These are phyloP conservation scores for Thermothelomyces thermophilus DNA, from an alignment of 2,329 filamentous ascomycete genomes.

Conservation along the genomic window DNA sequence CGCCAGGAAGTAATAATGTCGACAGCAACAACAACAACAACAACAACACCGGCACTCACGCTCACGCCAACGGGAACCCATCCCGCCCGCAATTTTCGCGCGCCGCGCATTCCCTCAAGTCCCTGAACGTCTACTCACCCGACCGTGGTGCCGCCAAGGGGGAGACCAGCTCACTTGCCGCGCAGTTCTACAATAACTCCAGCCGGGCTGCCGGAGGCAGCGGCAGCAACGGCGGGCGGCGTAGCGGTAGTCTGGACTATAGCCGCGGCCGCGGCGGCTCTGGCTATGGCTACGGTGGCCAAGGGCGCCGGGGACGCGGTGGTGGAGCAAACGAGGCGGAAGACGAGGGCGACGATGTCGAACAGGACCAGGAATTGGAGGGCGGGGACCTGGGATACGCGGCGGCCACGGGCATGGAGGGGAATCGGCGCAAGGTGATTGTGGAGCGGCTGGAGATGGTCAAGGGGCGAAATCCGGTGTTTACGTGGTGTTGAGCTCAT, in stretches of 20 bases:
- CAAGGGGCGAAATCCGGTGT: conserved; percentile 90
- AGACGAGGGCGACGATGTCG: conserved; percentile 56
- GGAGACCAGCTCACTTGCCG: conserved; percentile 45
- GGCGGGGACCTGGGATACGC: conserved; percentile 85
- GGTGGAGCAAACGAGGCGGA: conserved; percentile 36
- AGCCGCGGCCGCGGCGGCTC: conserved; percentile 13
- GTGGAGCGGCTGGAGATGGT: conserved; percentile 93
- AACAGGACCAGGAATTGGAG: conserved; percentile 71
- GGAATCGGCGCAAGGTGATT: conserved; percentile 86
- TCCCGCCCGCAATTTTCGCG: conserved; percentile 22
- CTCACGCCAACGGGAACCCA: conserved; percentile 15
- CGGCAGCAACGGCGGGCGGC: conserved; percentile 3
- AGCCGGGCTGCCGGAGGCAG: background rate
- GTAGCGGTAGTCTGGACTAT: conserved; percentile 21
- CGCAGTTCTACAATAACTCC: conserved; percentile 42
- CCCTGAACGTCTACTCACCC: conserved; percentile 28
- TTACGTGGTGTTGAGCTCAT: conserved; percentile 80
- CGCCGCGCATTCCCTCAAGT: conserved; percentile 20
- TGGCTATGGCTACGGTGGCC: background rate
- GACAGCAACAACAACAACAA: background rate
- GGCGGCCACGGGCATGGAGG: conserved; percentile 89
- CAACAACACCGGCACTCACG: background rate
- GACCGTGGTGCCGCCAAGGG: conserved; percentile 34
- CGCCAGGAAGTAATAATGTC: conserved; percentile 1
- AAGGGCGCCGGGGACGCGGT: conserved; percentile 44